Base-by-base conservation (phyloP, 2,329 filamentous ascomycete genomes). In the Pezizomycotina sp. region DNA sequence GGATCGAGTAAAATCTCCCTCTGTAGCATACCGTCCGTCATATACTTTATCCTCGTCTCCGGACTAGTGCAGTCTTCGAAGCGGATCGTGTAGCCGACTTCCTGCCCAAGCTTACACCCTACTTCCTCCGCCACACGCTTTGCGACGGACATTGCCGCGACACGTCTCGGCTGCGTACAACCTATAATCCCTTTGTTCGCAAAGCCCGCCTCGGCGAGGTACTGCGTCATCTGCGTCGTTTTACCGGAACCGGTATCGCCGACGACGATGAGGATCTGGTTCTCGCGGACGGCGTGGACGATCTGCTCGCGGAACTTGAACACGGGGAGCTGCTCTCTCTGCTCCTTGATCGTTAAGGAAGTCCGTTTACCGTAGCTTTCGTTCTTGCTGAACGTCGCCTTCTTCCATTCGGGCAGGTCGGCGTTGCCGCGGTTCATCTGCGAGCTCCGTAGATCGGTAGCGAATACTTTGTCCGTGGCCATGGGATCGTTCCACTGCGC, bases 21-120 rank as follows among this genome's bases (percentile, higher is more conserved):
- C 60, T 93, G 75, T 55, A 98, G 69, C 80, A 95, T 95, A 58
- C 89, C 89, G 52, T 98, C 89, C 10, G 89, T 98, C 86, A 98
- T 93, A 62, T 98, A 98, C 62, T 98, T 98, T 63, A 98, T 92
- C 53, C 76, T 81, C 1, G 89, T 98, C 12, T 75, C 68, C 2
- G 81, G 73, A 47, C 76, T 80, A 0, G 86, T 93, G 55, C 76
- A 79, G 59, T 98, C 89, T 54, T 98, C 89, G 55, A 98, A 98
- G 55, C 89, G 81, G 54, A 98, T 92, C 5, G 80, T 92, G 56
- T 98, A 98, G 36, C 89, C 89, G 45, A 98, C 86, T 55, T 93
- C 84, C 37, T 84, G 74, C 21, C 89, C 89, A 8, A 95, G 67
- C 46, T 76, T 69, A 50, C 86, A 93, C 10, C 89, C 86, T 41